Conservation (phyloP, 257 asterid species). For the Lycium ferocissimum region DNA sequence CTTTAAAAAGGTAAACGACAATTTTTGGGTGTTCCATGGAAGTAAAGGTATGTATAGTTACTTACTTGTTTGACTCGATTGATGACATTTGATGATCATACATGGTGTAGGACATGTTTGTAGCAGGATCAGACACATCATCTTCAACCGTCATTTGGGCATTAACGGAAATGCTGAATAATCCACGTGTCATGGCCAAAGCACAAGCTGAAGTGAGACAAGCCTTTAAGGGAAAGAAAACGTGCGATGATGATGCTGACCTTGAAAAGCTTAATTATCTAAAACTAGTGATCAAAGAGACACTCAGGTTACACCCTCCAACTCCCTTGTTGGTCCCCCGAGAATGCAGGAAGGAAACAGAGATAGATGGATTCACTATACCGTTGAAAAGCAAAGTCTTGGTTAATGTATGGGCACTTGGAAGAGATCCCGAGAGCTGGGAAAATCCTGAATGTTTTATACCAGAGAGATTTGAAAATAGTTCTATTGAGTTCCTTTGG, state of each 20-base stretch:
- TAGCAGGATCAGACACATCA: conserved; percentile 1
- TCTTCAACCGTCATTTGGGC: not conserved
- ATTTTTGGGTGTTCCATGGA: too few species aligned
- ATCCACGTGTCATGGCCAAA: not conserved
- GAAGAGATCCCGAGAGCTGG: not conserved
- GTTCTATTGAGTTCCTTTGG: not conserved
- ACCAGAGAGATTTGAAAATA: conserved; percentile 37
- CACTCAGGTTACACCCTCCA: conserved; percentile 22
- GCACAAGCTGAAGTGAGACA: not conserved
- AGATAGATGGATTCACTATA: conserved; percentile 26
- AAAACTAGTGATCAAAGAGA: not conserved
- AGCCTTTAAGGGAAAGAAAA: not conserved
- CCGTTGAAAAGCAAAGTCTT: conserved; percentile 26
- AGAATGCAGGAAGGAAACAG: conserved; percentile 34
- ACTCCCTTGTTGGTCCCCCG: conserved; percentile 30
- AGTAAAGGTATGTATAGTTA: too few species aligned
- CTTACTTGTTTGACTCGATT: not conserved
- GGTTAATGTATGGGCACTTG: conserved; percentile 33
- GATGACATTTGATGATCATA: not conserved
- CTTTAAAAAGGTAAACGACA: too few species aligned
- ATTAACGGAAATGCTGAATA: not conserved
- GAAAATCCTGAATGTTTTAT: conserved; percentile 15
- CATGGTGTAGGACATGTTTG: not conserved
- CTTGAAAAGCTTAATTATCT: conserved; percentile 1
- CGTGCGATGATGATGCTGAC: conserved; percentile 16